A percentile compares a stretch with the other conserved stretches of the same genome.
These are phyloP conservation scores for Podospora conica DNA, from an alignment of 495 filamentous ascomycete species.

Conservation along the genomic window DNA sequence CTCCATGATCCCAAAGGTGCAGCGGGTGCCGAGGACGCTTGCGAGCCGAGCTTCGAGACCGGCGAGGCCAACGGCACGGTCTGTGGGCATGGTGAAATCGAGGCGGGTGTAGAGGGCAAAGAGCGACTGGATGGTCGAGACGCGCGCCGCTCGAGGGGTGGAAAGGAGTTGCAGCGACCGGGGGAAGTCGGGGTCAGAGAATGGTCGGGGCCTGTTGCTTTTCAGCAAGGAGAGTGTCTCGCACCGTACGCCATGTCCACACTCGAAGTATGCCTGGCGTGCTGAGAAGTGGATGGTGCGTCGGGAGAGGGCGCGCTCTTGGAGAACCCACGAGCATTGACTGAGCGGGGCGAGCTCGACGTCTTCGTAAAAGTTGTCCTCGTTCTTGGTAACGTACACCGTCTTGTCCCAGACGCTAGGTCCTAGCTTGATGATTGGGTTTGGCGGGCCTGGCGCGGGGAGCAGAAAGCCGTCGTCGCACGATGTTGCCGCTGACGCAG, in stretches of 20 bases:
- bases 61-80: not conserved
- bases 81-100: not conserved
- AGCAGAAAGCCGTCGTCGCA: not conserved
- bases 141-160: not conserved
- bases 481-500: not conserved
- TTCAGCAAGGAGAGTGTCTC: not conserved
- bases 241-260: not conserved
- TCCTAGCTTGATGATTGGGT: not conserved
- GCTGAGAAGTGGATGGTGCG: not conserved
- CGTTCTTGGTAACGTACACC: not conserved
- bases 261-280: not conserved
- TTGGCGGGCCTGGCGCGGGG: not conserved
- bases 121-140: not conserved
- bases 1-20: not conserved
- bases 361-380: not conserved
- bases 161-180: not conserved
- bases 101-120: not conserved
- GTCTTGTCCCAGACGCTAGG: too few relatives aligned
- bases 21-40: not conserved
- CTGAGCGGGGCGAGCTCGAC: not conserved
- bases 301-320: not conserved
- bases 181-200: not conserved
- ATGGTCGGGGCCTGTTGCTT: not conserved
- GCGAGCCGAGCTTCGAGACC: not conserved
- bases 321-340: not conserved